Conservation (phyloP, 2,329 filamentous ascomycete species). For the Arthrobotrys pseudoclavata region DNA sequence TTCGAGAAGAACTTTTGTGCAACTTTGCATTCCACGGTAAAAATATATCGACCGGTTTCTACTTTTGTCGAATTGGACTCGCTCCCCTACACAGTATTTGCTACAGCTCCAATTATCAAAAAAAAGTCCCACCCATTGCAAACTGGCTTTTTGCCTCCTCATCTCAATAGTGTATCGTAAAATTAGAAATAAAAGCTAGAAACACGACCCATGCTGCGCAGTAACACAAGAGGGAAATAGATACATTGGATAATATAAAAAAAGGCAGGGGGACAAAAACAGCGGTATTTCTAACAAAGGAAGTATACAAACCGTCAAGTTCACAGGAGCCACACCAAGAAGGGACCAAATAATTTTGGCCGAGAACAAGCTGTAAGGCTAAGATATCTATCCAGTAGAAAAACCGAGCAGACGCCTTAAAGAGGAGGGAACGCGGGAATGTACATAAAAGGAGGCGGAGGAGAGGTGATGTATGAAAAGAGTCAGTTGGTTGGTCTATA, state of each 20-base stretch:
- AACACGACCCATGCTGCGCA: conserved; percentile 50
- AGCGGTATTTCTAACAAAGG: conserved; percentile 30
- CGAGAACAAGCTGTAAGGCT: conserved; percentile 27
- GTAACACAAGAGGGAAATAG: conserved; percentile 40
- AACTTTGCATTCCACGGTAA: too few relatives aligned
- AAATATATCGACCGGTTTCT: too few relatives aligned
- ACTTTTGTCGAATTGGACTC: too few relatives aligned
- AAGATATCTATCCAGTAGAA: conserved; percentile 53
- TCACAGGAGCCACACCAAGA: conserved; percentile 2
- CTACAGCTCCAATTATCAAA: neutral
- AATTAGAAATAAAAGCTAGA: conserved; percentile 37
- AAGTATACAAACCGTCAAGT: conserved; percentile 45
- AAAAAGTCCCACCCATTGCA: neutral
- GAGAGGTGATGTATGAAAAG: neutral
- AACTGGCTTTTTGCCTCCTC: neutral
- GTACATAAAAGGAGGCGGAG: neutral
- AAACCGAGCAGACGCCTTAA: conserved; percentile 39
- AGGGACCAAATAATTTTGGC: neutral
- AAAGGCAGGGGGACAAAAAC: neutral
- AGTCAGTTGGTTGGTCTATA: conserved; percentile 10
- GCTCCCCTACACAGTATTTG: too few relatives aligned
- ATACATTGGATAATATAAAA: conserved; percentile 19
- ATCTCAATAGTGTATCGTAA: conserved; percentile 28
- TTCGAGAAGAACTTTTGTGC: too few relatives aligned
- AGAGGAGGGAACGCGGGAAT: conserved; percentile 8